Base-by-base conservation (phyloP, 257 asterid species). In the Mentha longifolia region DNA sequence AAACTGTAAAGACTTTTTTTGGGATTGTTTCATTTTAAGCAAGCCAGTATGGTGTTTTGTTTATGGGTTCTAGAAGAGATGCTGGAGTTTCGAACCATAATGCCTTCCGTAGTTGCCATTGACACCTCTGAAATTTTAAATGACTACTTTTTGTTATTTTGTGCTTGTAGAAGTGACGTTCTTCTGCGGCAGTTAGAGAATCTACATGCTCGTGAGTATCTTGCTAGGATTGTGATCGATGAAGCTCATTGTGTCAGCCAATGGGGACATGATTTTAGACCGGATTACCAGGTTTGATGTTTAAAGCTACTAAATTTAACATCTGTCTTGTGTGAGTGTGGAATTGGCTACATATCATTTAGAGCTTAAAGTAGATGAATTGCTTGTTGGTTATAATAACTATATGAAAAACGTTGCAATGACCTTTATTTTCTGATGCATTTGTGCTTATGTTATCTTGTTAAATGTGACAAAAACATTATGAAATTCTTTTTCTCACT, bases 241-340 rank as follows among this genome's bases (percentile, higher is more conserved):
- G 99, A 95, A 87, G 99, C 99, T 84, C 99, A 95, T 62, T 95
- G 99, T 82, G 97, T 95, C 61, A 95, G 99, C 85, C 99, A 95
- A 74, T 95, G 99, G 99, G 99, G 99, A 67, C 99, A 95, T 82
- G 99, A 95, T 77, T 95, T 95, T 80, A 85, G 99, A 77, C 99
- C 99, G 9, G 99, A 95, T 84, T 95, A 95, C 80, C 97, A 95
- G 98, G 97, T 94, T 76, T 69, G 74, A 56, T 70, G 66, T 69
- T 76, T 20, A 7, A 63, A 16, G 12, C 67, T 49, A 64, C 65
- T 56, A 49, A 15, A 14, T 33, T 63, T 47, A 64, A 52, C 45
- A 13, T 7, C 37, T 43, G 42, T 3, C 19, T 74, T 63, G 39
- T 68, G 58, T 61, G 28, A 42, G 60, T 42, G 56, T 71, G 9